Evolutionary conservation across 495 filamentous ascomycete genomes (phyloP).

Genomic region (Penicillium canescens): DNA sequence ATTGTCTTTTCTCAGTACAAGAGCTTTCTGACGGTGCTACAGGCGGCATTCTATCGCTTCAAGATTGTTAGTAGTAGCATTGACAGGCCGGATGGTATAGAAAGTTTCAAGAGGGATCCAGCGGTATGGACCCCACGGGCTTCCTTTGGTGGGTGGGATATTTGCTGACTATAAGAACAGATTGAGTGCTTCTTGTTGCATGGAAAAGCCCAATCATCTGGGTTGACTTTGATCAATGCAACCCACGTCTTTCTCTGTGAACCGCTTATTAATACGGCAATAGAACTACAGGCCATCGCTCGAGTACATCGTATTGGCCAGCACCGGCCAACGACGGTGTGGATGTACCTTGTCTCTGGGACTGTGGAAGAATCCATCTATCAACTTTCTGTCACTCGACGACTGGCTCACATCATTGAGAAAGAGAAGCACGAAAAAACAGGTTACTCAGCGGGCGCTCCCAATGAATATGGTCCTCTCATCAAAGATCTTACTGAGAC

Average conservation of each 20-base stretch:
- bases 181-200: slow-evolving; percentile 87
- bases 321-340: slow-evolving; percentile 82
- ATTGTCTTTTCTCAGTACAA: slow-evolving; percentile 89
- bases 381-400: slow-evolving; percentile 73
- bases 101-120: slow-evolving; percentile 73
- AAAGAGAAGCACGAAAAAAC: slow-evolving; percentile 32
- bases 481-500: slow-evolving; percentile 49
- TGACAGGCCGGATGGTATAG: slow-evolving; percentile 61
- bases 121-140: slow-evolving; percentile 33
- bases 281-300: slow-evolving; percentile 92
- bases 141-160: background rate
- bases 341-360: slow-evolving; percentile 86
- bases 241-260: slow-evolving; percentile 95
- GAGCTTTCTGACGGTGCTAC: slow-evolving; percentile 76
- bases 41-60: slow-evolving; percentile 62
- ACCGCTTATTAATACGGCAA: slow-evolving; percentile 85
- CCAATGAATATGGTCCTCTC: slow-evolving; percentile 24
- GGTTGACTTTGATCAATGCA: slow-evolving; percentile 87
- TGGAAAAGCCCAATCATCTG: slow-evolving; percentile 82
- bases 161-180: slow-evolving; percentile 20
- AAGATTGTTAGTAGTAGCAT: slow-evolving; percentile 72
- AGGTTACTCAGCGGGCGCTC: slow-evolving; percentile 14
- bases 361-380: slow-evolving; percentile 92
- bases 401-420: slow-evolving; percentile 72
- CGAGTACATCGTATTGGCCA: slow-evolving; percentile 95